Evolutionary conservation across 139 green algal species (phyloP), one percentile per base, ranked within the genome.

Genomic region (Chlamydomonas eustigma): DNA sequence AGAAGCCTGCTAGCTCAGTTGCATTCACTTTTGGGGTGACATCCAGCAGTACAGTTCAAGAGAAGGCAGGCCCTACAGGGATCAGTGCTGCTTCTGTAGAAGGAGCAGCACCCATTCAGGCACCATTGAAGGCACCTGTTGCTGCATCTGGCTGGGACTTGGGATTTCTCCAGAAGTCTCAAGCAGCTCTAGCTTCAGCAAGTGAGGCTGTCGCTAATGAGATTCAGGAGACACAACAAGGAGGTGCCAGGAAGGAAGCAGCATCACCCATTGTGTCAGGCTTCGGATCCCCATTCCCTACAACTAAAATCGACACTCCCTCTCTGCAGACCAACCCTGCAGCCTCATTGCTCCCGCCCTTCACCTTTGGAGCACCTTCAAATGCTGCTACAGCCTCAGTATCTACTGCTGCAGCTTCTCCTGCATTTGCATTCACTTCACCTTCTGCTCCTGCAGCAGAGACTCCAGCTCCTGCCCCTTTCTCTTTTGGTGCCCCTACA

Each of bases 161-260:
- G 70, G 39, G n/a, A 37, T 75, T 75, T 39, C 70, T 75, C 39
- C 37, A 75, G 5, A 64, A 75, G 5, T 66, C 39, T 2, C 70
- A 75, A 37, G 38, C 70, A 39, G 70, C 70, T 1, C 64, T 64
- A 8, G 5, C 70, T 35, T 30, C 50, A 2, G 71, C 71, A 2
- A 37, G 31, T 30, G 50, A 50, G 3, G 71, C 71, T 28, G 71
- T 66, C 4, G 71, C 71, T 28, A 68, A 77, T 39, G 71, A 77
- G 51, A 51, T 78, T 31, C 39, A 71, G 73, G 36, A 31, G 24
- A 37, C 51, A 3, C 63, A 77, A 66, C 6, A 8, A 22, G 8
- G 24, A 33, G 68, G n/a, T 2, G 30, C 50, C 2, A 28, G 50
- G 37, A n/a, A n/a, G n/a, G n/a, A n/a, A n/a, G 12, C 71, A n/a